A percentile compares a stretch with the other conserved stretches of the same genome.
Evolutionary conservation across 495 filamentous ascomycete species (phyloP).

Genomic region (Amphirosellinia nigrospora): DNA sequence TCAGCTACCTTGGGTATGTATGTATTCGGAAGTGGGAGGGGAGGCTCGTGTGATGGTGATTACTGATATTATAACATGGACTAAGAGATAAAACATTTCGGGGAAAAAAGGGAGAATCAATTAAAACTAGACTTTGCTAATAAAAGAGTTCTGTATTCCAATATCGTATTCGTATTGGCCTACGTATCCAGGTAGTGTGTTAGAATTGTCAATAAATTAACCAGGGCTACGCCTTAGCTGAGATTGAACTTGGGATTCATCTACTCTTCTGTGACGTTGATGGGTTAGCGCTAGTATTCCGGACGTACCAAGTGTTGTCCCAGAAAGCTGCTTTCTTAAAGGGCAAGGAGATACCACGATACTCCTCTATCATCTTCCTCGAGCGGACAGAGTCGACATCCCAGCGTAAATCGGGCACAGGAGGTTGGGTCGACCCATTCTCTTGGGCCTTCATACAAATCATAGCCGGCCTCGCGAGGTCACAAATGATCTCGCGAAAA

Average conservation of each 20-base stretch:
- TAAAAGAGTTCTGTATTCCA: not conserved
- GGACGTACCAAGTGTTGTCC: conserved; percentile 10
- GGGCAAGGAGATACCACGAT: not conserved
- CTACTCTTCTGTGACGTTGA: not conserved
- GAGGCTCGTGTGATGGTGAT: not conserved
- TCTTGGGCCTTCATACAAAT: not conserved
- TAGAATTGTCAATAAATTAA: too few relatives aligned
- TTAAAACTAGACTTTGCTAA: not conserved
- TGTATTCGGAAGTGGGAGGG: not conserved
- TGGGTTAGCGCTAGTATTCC: not conserved
- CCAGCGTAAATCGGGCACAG: not conserved
- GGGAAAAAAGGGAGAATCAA: not conserved
- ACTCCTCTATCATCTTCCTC: conserved; percentile 1
- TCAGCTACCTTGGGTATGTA: not conserved
- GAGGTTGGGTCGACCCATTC: not conserved
- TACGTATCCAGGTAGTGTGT: too few relatives aligned
- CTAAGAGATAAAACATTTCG: too few relatives aligned
- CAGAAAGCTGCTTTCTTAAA: not conserved
- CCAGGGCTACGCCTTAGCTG: not conserved
- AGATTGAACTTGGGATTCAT: not conserved
- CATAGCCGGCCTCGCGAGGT: conserved; percentile 44
- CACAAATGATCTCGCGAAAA: conserved; percentile 43
- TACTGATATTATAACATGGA: not conserved
- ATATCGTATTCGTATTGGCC: not conserved
- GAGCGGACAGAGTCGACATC: conserved; percentile 4